These are phyloP conservation scores for Datisca glomerata DNA, from an alignment of 306 rosid species.

Conservation along the genomic window DNA sequence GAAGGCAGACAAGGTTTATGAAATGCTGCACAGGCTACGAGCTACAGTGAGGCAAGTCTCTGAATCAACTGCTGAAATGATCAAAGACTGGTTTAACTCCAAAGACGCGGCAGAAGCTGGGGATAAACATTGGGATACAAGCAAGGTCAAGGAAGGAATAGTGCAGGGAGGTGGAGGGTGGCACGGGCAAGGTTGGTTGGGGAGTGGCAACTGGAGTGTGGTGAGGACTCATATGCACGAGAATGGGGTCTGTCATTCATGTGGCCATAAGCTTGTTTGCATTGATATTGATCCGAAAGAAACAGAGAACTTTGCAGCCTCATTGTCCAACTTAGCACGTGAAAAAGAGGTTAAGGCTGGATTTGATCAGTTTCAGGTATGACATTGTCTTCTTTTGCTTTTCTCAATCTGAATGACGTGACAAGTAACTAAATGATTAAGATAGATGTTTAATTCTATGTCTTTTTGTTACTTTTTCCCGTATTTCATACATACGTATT, in stretches of 20 bases:
- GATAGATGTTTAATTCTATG: no score
- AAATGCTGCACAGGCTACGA: conserved; percentile 63
- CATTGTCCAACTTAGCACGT: conserved; percentile 57
- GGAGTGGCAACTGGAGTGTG: conserved; percentile 74
- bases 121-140: conserved; percentile 46
- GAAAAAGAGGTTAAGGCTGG: conserved; percentile 38
- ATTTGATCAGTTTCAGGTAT: conserved; percentile 61
- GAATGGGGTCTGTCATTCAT: conserved; percentile 45
- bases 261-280: conserved; percentile 60
- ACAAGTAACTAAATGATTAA: no score
- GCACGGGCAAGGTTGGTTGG: conserved; percentile 98
- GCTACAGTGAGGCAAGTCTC: conserved; percentile 63
- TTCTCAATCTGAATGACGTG: background rate
- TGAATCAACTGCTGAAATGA: conserved; percentile 39
- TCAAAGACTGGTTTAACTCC: conserved; percentile 67
- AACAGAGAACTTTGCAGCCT: conserved; percentile 59
- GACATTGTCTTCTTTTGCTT: conserved; percentile 12
- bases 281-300: conserved; percentile 83
- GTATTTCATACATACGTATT: no score
- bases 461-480: no score
- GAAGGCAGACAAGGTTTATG: conserved; percentile 57
- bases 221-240: conserved; percentile 49
- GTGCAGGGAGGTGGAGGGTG: conserved; percentile 84
- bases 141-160: conserved; percentile 40
- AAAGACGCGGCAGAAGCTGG: conserved; percentile 41